phyloP scores from a whole-genome alignment of 495 filamentous ascomycete species.

The Staphylotrichum longicolle region DNA sequence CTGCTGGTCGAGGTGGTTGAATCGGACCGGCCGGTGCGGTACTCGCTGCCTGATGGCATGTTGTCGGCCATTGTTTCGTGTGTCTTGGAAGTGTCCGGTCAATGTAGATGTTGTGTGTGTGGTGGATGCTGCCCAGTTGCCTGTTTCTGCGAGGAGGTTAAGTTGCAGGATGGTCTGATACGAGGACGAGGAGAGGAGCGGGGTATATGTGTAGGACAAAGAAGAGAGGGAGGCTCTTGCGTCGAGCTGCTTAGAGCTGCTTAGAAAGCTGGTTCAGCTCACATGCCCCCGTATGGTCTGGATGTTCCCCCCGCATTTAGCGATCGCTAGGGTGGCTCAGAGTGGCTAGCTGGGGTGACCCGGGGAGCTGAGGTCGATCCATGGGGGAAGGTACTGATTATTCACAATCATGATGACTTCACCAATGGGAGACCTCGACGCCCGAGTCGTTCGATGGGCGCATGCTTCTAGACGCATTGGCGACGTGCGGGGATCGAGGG shows the following conservation, averaged over 20 bases:
- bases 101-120: background rate
- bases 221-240: background rate
- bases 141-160: no score
- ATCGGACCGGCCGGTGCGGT: slow-evolving; percentile 31
- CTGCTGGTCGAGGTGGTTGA: slow-evolving; percentile 29
- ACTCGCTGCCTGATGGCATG: slow-evolving; percentile 16
- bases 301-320: background rate
- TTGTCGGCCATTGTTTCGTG: slow-evolving; percentile 20
- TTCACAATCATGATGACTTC: slow-evolving; percentile 26
- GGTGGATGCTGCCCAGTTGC: no score
- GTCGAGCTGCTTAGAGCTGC: background rate
- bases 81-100: background rate
- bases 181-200: slow-evolving; percentile 10
- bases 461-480: background rate
- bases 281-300: no score
- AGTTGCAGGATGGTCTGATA: background rate
- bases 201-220: slow-evolving; percentile 17
- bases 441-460: background rate
- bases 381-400: no score
- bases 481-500: slow-evolving; percentile 6
- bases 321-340: background rate
- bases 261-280: no score
- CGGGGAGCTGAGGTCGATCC: no score
- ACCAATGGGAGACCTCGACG: slow-evolving; percentile 23
- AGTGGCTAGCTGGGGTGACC: background rate